phyloP scores from a whole-genome alignment of 371 early-diverging fungal species.

The Mortierella sp. region DNA sequence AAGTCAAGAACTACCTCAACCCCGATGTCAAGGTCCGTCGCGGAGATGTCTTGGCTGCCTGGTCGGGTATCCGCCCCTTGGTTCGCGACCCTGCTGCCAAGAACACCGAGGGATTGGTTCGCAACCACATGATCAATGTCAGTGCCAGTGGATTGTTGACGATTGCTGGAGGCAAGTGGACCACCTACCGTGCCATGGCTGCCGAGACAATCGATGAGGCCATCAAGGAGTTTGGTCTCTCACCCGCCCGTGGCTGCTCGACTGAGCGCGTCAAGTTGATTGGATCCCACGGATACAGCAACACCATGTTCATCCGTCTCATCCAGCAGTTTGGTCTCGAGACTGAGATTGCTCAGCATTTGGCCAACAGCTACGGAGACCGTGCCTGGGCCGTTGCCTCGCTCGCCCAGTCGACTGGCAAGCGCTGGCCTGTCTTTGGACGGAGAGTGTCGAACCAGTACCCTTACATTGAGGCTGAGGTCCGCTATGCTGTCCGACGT shows the following conservation, averaged over 20 bases:
- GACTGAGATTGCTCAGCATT: constrained; percentile 93
- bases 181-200: constrained; percentile 99
- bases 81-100: constrained; percentile 96
- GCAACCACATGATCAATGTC: constrained; percentile 97
- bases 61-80: constrained; percentile 99
- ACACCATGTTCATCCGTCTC: constrained; percentile 91
- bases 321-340: constrained; percentile 96
- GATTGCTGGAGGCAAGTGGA: constrained; percentile 99
- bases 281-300: constrained; percentile 91
- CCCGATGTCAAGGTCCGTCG: constrained; percentile 93
- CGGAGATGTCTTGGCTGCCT: constrained; percentile 96
- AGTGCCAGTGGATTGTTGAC: constrained; percentile 91
- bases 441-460: constrained; percentile 87
- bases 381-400: constrained; percentile 94
- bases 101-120: constrained; percentile 94
- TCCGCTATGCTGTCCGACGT: constrained; percentile 92
- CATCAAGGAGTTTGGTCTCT: constrained; percentile 67
- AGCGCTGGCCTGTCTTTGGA: constrained; percentile 86
- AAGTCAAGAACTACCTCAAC: constrained; percentile 92
- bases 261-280: constrained; percentile 88
- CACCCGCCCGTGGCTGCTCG: constrained; percentile 69
- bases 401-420: constrained; percentile 79
- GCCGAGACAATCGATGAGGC: constrained; percentile 97
- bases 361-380: constrained; percentile 96
- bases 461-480: constrained; percentile 97